phyloP scores from a whole-genome alignment of 768 basidiomycete genomes.

The Mycena epipterygia region DNA sequence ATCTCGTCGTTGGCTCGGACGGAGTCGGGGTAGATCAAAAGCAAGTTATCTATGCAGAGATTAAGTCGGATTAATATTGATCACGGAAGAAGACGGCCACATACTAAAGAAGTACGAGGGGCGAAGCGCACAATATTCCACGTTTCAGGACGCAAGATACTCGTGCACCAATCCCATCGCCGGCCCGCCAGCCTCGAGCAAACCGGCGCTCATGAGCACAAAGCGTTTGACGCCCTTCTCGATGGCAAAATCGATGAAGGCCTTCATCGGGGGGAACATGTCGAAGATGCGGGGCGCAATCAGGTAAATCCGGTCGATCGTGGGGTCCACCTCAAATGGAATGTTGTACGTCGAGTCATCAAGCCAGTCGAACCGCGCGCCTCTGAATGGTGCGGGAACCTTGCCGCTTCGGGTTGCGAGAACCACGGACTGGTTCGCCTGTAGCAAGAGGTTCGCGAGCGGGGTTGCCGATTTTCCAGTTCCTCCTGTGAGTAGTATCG shows the following conservation, averaged over 20 bases:
- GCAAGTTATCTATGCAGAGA: constrained; percentile 11
- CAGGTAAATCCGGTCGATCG: constrained; percentile 49
- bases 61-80: not conserved
- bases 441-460: constrained; percentile 38
- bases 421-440: constrained; percentile 20
- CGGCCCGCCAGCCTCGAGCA: not conserved
- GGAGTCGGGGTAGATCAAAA: constrained; percentile 5
- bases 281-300: constrained; percentile 39
- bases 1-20: constrained; percentile 29
- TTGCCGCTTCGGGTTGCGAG: constrained; percentile 43
- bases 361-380: constrained; percentile 51
- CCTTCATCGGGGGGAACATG: constrained; percentile 34
- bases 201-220: not conserved
- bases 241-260: no score
- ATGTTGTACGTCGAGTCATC: constrained; percentile 47
- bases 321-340: constrained; percentile 43
- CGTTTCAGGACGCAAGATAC: constrained; percentile 45
- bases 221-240: no score
- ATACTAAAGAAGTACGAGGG: constrained; percentile 54
- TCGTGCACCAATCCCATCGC: not conserved
- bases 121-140: constrained; percentile 50
- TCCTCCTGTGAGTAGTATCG: constrained; percentile 49
- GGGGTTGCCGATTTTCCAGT: constrained; percentile 47
- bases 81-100: constrained; percentile 8
- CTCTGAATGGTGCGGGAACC: no score